These are phyloP conservation scores for Brassica rapa DNA, from an alignment of 345 rosid genomes.

Conservation along the genomic window DNA sequence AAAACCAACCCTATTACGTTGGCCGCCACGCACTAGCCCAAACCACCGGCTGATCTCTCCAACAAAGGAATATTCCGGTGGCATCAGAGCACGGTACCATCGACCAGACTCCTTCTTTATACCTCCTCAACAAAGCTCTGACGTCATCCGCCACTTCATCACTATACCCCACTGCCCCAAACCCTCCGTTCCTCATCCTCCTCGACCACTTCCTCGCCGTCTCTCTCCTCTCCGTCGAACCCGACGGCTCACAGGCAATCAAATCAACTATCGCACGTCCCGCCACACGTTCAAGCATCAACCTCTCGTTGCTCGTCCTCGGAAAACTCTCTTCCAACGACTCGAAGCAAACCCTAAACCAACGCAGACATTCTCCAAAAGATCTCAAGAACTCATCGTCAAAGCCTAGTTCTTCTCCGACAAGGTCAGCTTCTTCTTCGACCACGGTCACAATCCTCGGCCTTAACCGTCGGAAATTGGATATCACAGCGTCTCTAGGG, in stretches of 20 bases:
- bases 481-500: conserved; percentile 65
- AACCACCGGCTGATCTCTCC: conserved; percentile 94
- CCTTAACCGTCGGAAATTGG: conserved; percentile 57
- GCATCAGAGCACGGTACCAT: conserved; percentile 67
- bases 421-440: conserved; percentile 93
- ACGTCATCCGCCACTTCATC: conserved; percentile 92
- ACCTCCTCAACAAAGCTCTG: conserved; percentile 88
- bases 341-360: conserved; percentile 95
- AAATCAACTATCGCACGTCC: conserved; percentile 79
- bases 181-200: conserved; percentile 63
- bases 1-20: conserved; percentile 26
- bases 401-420: conserved; percentile 52
- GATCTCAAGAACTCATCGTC: conserved; percentile 60
- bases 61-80: conserved; percentile 87
- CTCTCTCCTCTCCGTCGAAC: conserved; percentile 78
- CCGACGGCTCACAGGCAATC: conserved; percentile 68
- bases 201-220: conserved; percentile 75
- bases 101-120: conserved; percentile 84
- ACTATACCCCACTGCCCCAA: conserved; percentile 52
- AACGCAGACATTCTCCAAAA: conserved; percentile 71
- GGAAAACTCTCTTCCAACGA: conserved; percentile 78
- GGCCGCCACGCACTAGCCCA: conserved; percentile 99
- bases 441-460: conserved; percentile 79
- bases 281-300: conserved; percentile 83
- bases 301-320: conserved; percentile 74